Evolutionary conservation across 768 basidiomycete species (phyloP), one percentile per base, ranked within the genome.

Genomic region (Naganishia onofrii): DNA sequence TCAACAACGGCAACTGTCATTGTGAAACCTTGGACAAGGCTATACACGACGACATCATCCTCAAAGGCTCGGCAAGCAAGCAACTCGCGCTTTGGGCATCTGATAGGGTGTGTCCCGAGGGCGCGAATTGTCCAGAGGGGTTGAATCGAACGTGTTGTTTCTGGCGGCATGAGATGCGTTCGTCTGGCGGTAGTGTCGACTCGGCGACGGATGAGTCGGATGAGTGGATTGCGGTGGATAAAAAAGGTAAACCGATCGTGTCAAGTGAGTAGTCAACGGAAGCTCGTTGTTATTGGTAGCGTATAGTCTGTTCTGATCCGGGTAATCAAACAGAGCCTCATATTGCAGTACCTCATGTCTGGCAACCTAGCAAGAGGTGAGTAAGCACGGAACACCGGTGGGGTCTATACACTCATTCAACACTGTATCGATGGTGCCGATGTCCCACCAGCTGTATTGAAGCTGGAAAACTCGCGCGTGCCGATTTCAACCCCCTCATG

Each of bases 231-330:
- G 2, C 60, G 9, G 60, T 63, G 4, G 60, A 63, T 28, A 63
- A 46, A 26, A 63, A 63, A 29, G 60, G 60, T 28, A 63, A 63
- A 42, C 60, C 60, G 60, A 63, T 63, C 23, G 7, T 63, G 23
- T 15, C 36, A 4, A 63, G 42, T 58, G 19, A n/a, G 57, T 58
- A 2, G 15, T 15, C 7, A 42, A 17, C 34, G 13, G 42, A 42
- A 36, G 36, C n/a, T n/a, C 34, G 34, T 36, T 36, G 34, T 36
- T 42, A 2, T 15, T 42, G 42, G 9, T n/a, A n/a, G n/a, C n/a
- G n/a, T n/a, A n/a, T n/a, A n/a, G n/a, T n/a, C n/a, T n/a, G n/a
- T n/a, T n/a, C n/a, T n/a, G n/a, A n/a, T n/a, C 15, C 13, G 15
- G 8, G 42, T 10, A 17, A 8, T 42, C 15, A 17, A 10, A 42